Conservation (phyloP, 1,284 basidiomycete genomes). For the Calocybe gambosa region DNA sequence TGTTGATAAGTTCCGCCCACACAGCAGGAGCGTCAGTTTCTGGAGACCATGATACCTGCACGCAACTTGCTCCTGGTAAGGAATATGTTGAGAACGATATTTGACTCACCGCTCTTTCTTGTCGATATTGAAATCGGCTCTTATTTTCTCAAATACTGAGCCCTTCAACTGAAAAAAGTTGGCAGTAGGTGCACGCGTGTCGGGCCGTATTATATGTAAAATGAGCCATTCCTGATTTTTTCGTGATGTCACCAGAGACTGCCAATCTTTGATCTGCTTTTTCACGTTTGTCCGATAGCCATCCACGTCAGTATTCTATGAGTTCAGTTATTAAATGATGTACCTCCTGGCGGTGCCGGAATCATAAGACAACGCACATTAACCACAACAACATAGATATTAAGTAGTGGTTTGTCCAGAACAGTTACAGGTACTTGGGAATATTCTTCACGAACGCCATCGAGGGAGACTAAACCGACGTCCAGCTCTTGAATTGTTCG, state of each 20-base stretch:
- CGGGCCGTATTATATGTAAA: slow-evolving; percentile 74
- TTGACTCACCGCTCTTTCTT: slow-evolving; percentile 75
- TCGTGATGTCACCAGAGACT: slow-evolving; percentile 56
- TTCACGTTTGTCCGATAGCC: slow-evolving; percentile 72
- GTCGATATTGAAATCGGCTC: slow-evolving; percentile 86
- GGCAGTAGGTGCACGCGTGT: slow-evolving; percentile 50
- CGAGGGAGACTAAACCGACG: slow-evolving; percentile 66
- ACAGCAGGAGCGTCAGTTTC: slow-evolving; percentile 71
- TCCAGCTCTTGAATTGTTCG: slow-evolving; percentile 86
- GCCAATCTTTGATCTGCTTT: slow-evolving; percentile 91
- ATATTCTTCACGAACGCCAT: slow-evolving; percentile 65
- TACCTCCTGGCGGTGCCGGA: slow-evolving; percentile 8
- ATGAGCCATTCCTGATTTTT: slow-evolving; percentile 89
- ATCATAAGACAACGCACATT: slow-evolving; percentile 51
- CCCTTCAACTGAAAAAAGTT: slow-evolving; percentile 79
- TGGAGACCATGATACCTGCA: slow-evolving; percentile 69
- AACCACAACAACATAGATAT: slow-evolving; percentile 81
- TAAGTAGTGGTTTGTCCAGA: slow-evolving; percentile 81
- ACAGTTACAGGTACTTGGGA: slow-evolving; percentile 72
- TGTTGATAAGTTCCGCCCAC: slow-evolving; percentile 87
- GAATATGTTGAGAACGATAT: slow-evolving; percentile 2
- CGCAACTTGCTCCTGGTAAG: slow-evolving; percentile 49
- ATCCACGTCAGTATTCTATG: slow-evolving; percentile 75
- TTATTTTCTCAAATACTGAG: slow-evolving; percentile 85
- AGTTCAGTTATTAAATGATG: slow-evolving; percentile 7